Percentiles rank a stretch among this genome's conserved stretches.
Conservation (phyloP, 2,329 filamentous ascomycete genomes). For the Diaporthe sp. region DNA sequence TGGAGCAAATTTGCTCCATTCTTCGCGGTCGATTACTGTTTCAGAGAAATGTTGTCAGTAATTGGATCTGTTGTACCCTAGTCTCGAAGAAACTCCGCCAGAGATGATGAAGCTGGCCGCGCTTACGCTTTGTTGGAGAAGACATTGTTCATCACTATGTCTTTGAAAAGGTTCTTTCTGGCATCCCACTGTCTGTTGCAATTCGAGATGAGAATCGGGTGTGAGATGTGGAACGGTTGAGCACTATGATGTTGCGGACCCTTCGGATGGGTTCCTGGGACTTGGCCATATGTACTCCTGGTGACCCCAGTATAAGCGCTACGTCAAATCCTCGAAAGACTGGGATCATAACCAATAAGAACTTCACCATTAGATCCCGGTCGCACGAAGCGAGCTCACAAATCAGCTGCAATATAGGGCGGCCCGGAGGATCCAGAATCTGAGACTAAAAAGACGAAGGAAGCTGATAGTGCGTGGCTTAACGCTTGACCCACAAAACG, state of each 20-base stretch:
- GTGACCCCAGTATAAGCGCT: neutral
- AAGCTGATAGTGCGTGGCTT: too few species aligned
- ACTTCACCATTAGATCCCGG: neutral
- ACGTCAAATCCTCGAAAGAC: neutral
- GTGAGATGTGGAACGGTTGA: neutral
- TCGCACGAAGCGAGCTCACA: neutral
- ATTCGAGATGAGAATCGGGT: neutral
- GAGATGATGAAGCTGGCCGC: neutral
- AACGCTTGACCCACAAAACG: too few species aligned
- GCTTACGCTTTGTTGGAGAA: neutral
- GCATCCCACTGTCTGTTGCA: neutral
- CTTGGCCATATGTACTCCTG: too few species aligned
- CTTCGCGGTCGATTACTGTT: conserved; percentile 25
- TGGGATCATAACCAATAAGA: neutral
- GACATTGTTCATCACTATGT: neutral
- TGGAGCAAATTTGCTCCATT: conserved; percentile 25
- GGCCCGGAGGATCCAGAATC: too few species aligned
- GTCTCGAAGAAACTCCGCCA: neutral
- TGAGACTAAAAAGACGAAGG: too few species aligned
- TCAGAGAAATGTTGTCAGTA: neutral
- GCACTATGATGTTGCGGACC: neutral
- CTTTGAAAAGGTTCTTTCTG: neutral
- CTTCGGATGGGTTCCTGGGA: too few species aligned
- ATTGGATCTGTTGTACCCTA: neutral
- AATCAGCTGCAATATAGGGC: neutral